Conservation (phyloP, 495 filamentous ascomycete genomes). For the Baudoinia panamericana region DNA sequence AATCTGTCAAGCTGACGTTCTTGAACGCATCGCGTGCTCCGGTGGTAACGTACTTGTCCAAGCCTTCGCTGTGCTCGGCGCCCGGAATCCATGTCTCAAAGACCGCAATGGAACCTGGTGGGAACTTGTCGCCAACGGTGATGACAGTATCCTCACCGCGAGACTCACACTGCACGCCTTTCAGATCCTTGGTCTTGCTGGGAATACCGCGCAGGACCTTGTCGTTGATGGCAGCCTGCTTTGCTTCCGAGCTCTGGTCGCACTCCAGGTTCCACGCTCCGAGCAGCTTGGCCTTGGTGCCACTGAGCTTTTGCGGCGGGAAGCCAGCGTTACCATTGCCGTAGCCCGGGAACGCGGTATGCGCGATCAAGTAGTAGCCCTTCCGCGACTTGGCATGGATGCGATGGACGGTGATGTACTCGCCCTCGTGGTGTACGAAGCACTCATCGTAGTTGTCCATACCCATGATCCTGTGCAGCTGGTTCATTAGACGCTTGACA, state of each 20-base stretch:
- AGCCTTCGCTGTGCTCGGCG: conserved; percentile 61
- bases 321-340: conserved; percentile 66
- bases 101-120: conserved; percentile 83
- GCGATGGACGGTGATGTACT: conserved; percentile 92
- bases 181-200: conserved; percentile 59
- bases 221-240: conserved; percentile 50
- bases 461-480: conserved; percentile 87
- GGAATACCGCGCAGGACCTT: conserved; percentile 68
- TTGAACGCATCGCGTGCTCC: conserved; percentile 71
- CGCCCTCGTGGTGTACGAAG: conserved; percentile 87
- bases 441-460: conserved; percentile 88
- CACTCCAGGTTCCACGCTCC: conserved; percentile 85
- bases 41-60: conserved; percentile 71
- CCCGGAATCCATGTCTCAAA: conserved; percentile 91
- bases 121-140: conserved; percentile 65
- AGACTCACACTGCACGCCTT: conserved; percentile 53
- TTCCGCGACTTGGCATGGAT: conserved; percentile 82
- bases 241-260: conserved; percentile 52
- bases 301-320: conserved; percentile 59
- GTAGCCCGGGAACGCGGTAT: conserved; percentile 85
- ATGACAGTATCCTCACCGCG: conserved; percentile 61
- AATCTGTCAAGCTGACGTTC: conserved; percentile 56
- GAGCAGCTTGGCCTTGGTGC: conserved; percentile 60
- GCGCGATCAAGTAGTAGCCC: conserved; percentile 87
- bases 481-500: conserved; percentile 81